These are phyloP conservation scores for Pecoramyces ruminantium DNA, from an alignment of 192 early-diverging fungal genomes.

Conservation along the genomic window DNA sequence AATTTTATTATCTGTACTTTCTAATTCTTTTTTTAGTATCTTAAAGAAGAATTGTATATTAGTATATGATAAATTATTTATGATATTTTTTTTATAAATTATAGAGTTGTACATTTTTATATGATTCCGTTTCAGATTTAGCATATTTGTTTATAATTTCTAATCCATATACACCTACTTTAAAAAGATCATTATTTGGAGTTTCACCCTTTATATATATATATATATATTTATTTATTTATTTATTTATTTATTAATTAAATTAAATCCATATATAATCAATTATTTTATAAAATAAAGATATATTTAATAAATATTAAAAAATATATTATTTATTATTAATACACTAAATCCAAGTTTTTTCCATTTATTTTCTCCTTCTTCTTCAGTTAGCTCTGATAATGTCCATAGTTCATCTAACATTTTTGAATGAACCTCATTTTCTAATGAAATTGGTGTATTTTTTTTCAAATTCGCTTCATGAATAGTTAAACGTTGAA, in stretches of 20 bases:
- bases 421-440: constrained; percentile 21
- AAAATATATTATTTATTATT: no score
- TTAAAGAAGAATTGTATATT: no score
- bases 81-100: no score
- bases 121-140: constrained; percentile 15
- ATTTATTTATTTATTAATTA: no score
- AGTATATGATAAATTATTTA: no score
- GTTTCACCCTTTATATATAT: constrained; percentile 22
- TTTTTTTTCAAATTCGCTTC: constrained; percentile 32
- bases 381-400: constrained; percentile 19
- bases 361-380: constrained; percentile 28
- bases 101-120: background rate
- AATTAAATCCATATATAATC: no score
- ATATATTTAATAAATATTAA: no score
- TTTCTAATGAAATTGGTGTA: constrained; percentile 21
- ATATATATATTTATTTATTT: constrained; percentile 1
- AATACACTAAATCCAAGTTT: constrained; percentile 47
- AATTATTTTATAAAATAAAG: no score
- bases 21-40: constrained; percentile 17
- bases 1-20: constrained; percentile 6
- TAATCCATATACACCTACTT: constrained; percentile 43
- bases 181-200: constrained; percentile 36
- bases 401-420: constrained; percentile 35
- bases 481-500: constrained; percentile 37
- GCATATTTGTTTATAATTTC: constrained; percentile 43